phyloP scores from a whole-genome alignment of 805 yeast genomes.

The Blastobotrys peoriensis region DNA sequence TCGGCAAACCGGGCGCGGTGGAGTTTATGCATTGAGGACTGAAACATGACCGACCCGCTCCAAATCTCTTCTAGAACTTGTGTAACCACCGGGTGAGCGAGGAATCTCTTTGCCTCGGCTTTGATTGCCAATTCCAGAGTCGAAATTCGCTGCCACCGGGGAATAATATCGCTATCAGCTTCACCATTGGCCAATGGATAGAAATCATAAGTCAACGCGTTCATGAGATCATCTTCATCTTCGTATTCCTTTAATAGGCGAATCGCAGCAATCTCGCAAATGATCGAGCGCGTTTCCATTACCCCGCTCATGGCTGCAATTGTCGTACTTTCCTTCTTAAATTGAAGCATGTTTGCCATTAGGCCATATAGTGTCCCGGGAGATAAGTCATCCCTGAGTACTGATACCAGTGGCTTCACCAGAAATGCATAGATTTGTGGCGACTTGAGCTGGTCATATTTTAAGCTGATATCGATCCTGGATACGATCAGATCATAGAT shows the following conservation, averaged over 20 bases:
- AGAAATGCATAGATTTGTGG: slow-evolving; percentile 46
- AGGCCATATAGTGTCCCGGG: slow-evolving; percentile 36
- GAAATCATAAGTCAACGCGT: slow-evolving; percentile 39
- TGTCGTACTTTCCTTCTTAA: slow-evolving; percentile 29
- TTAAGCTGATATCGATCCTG: slow-evolving; percentile 40
- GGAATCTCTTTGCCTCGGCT: slow-evolving; percentile 46
- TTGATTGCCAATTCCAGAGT: slow-evolving; percentile 48
- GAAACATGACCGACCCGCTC: slow-evolving; percentile 44
- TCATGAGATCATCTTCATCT: slow-evolving; percentile 38
- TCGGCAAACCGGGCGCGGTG: slow-evolving; percentile 28
- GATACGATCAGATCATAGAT: slow-evolving; percentile 40
- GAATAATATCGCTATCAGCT: slow-evolving; percentile 20
- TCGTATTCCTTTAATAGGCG: slow-evolving; percentile 42
- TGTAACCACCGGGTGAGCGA: slow-evolving; percentile 47
- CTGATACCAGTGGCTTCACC: slow-evolving; percentile 42
- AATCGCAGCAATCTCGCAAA: slow-evolving; percentile 50
- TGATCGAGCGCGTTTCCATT: slow-evolving; percentile 40
- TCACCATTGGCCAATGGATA: slow-evolving; percentile 40
- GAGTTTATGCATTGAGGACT: slow-evolving; percentile 32
- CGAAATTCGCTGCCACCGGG: slow-evolving; percentile 36
- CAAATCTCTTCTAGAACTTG: slow-evolving; percentile 44
- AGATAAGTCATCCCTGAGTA: slow-evolving; percentile 26
- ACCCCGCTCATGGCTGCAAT: slow-evolving; percentile 31
- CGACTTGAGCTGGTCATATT: slow-evolving; percentile 45
- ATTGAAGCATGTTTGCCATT: slow-evolving; percentile 33